Conservation (phyloP, 768 basidiomycete genomes). For the Harrya chromipes region DNA sequence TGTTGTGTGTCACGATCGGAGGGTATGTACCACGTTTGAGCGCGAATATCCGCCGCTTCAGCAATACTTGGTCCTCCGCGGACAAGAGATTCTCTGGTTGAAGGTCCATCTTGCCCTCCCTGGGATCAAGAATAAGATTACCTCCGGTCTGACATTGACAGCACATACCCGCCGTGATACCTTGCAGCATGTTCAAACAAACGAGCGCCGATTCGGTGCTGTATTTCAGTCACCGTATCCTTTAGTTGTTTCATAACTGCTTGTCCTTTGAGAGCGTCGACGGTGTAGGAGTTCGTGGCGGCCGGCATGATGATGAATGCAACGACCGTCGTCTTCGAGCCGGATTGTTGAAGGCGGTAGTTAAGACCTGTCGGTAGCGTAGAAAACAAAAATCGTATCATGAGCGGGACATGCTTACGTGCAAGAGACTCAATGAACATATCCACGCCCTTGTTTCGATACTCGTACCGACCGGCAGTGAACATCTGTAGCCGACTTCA, state of each 20-base stretch:
- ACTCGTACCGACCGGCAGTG: constrained; percentile 99
- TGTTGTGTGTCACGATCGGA: constrained; percentile 97
- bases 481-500: constrained; percentile 64
- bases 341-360: constrained; percentile 55
- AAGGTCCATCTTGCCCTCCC: constrained; percentile 73
- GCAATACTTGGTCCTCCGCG: constrained; percentile 86
- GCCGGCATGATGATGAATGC: constrained; percentile 99
- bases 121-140: constrained; percentile 18
- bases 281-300: constrained; percentile 91
- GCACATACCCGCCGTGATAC: constrained; percentile 81
- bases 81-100: constrained; percentile 77
- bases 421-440: constrained; percentile 99
- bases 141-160: not conserved
- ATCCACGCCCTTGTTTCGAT: constrained; percentile 98
- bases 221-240: constrained; percentile 95
- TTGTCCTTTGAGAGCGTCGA: constrained; percentile 96
- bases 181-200: constrained; percentile 94
- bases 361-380: constrained; percentile 45
- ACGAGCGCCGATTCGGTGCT: constrained; percentile 86
- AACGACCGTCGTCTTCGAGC: constrained; percentile 81
- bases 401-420: constrained; percentile 44
- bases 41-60: constrained; percentile 96
- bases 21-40: constrained; percentile 94
- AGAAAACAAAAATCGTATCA: not conserved
- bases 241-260: constrained; percentile 96